phyloP scores from a whole-genome alignment of 75 land plant species.

The Pinus albicaulis region DNA sequence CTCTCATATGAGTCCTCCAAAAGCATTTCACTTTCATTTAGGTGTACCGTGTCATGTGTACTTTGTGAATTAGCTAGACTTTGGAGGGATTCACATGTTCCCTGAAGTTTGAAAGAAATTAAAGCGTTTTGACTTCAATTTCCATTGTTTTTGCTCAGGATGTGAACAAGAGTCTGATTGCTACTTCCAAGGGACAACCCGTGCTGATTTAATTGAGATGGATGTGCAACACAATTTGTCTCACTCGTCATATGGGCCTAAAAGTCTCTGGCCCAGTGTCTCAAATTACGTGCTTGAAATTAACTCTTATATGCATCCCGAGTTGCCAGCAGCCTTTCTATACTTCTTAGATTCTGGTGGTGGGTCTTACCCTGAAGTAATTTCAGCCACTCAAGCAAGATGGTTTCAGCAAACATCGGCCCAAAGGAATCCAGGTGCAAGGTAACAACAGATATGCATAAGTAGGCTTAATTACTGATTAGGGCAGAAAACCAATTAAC shows the following conservation, averaged over 20 bases:
- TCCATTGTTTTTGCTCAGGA: constrained; percentile 8
- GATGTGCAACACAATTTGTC: constrained; percentile 45
- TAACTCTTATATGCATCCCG: constrained; percentile 28
- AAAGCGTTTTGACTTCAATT: background rate
- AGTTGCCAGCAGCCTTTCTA: constrained; percentile 38
- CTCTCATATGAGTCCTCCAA: background rate
- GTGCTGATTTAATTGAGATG: constrained; percentile 53
- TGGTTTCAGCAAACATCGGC: constrained; percentile 66
- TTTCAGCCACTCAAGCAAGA: constrained; percentile 62
- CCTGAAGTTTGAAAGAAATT: background rate
- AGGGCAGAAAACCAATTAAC: constrained; percentile 4
- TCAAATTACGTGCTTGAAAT: constrained; percentile 82
- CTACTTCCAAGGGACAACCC: constrained; percentile 58
- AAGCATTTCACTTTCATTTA: background rate
- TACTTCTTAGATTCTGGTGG: constrained; percentile 99
- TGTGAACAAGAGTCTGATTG: constrained; percentile 11
- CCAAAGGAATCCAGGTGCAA: constrained; percentile 55
- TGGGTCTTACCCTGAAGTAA: constrained; percentile 88
- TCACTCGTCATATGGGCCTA: constrained; percentile 52
- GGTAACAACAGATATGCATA: constrained; percentile 25
- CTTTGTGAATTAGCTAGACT: background rate
- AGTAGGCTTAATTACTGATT: background rate
- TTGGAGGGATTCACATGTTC: background rate
- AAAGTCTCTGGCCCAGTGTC: constrained; percentile 80
- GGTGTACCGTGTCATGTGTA: no score